Evolutionary conservation across 768 basidiomycete species (phyloP), one percentile per base, ranked within the genome.

Genomic region (Infundibulicybe gibba): DNA sequence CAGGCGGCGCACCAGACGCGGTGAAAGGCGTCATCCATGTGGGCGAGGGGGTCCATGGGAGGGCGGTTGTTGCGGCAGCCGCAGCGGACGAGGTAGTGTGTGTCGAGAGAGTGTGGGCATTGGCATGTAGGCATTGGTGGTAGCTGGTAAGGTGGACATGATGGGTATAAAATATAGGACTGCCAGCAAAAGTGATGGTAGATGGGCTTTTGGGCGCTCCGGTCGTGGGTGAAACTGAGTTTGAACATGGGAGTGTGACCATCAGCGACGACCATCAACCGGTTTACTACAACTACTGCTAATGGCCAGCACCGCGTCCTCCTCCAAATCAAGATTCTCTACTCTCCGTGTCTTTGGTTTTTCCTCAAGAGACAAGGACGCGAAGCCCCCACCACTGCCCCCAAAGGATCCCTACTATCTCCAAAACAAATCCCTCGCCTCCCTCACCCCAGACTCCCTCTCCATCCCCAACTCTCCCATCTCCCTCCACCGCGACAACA

Each of bases 361-460:
- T 40, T 47, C 47, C 19, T 43, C 57, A 17, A 66, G 55, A 50
- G 59, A 57, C 14, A 63, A 58, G 49, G 54, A 54, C 19, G n/a
- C 48, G 1, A 62, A 59, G 44, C 80, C 82, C 0, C 81, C 82
- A 0, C 79, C 77, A 6, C 77, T 69, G 1, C 85, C 85, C 0
- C 84, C 84, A 34, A 87, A 87, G 63, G 85, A 87, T 53, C 57
- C 68, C 6, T 70, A 69, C 54, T 77, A 79, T 64, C 63, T 75
- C 41, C 65, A 66, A 3, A 66, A 66, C 54, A 69, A 70, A 38
- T 79, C 79, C 1, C 62, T 78, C 44, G 56, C 68, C 20, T 79
- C 78, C 8, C 67, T 80, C 33, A 66, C 71, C 8, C 74, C 74
- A 21, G 71, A 74, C 19, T 68, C 72, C 1, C 53, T 62, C 48